Conservation (phyloP, 139 green algal genomes). For the Chlamydomonas schloesseri region DNA sequence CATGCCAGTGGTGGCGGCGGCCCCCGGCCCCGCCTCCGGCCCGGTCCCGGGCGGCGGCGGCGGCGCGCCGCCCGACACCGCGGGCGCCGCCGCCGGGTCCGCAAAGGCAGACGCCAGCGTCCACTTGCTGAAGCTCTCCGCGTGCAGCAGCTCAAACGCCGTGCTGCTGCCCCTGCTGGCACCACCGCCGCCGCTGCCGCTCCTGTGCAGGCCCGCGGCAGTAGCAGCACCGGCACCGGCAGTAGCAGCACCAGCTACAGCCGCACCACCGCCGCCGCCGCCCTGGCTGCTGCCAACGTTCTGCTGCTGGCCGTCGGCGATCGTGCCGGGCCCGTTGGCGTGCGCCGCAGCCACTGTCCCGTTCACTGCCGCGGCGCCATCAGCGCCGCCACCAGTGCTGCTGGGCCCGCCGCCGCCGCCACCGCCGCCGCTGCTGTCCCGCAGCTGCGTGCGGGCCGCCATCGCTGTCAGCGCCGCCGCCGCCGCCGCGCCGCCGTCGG, state of each 20-base stretch:
- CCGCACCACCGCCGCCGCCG: too few relatives aligned
- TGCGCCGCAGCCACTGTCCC: too few relatives aligned
- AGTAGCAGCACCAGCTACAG: too few relatives aligned
- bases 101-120: neutral
- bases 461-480: neutral
- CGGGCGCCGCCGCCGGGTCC: neutral
- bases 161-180: neutral
- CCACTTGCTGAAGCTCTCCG: slow-evolving; percentile 2
- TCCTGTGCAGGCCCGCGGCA: neutral
- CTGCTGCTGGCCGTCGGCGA: too few relatives aligned
- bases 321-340: too few relatives aligned
- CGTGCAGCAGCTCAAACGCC: neutral
- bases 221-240: neutral
- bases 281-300: too few relatives aligned
- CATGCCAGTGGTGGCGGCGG: too few relatives aligned
- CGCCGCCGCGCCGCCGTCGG: neutral
- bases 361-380: too few relatives aligned
- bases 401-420: neutral
- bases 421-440: neutral
- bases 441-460: neutral
- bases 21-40: too few relatives aligned
- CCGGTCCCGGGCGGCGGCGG: too few relatives aligned
- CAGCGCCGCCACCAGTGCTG: too few relatives aligned
- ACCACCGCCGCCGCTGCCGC: neutral
- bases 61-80: neutral